These are phyloP conservation scores for Aegilops sharonensis DNA, from an alignment of 176 grass and related monocot species.

Conservation along the genomic window DNA sequence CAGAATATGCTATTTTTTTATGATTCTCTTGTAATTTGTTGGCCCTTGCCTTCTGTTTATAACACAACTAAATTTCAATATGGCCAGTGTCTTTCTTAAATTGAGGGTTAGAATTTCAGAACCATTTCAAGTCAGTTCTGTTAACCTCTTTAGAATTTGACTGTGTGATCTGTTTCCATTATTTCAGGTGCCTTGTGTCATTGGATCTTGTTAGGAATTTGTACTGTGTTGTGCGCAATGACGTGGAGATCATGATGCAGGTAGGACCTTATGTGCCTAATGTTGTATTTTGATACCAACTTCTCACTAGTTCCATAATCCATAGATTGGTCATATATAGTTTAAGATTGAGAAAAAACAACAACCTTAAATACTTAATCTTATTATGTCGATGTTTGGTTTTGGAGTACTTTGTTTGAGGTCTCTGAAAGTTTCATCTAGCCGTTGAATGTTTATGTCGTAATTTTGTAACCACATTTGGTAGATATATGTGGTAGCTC, in stretches of 20 bases:
- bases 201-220: conserved; percentile 57
- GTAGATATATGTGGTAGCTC: too few relatives aligned
- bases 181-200: conserved; percentile 53
- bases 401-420: not conserved
- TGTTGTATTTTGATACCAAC: not conserved
- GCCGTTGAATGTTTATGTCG: too few relatives aligned
- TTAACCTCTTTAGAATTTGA: not conserved
- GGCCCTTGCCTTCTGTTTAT: not conserved
- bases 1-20: not conserved
- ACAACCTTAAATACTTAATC: too few relatives aligned
- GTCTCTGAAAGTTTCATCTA: too few relatives aligned
- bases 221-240: conserved; percentile 52
- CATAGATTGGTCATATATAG: not conserved
- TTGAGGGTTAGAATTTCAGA: not conserved
- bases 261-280: conserved; percentile 27
- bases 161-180: not conserved
- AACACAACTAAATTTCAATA: not conserved
- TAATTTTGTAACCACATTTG: too few relatives aligned
- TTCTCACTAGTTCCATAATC: not conserved
- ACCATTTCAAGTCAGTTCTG: not conserved
- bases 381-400: not conserved
- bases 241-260: conserved; percentile 75
- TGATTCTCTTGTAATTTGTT: conserved; percentile 8
- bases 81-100: not conserved
- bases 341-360: not conserved